These are phyloP conservation scores for Fusarium lateritium DNA, from an alignment of 2,329 filamentous ascomycete species.

Conservation along the genomic window DNA sequence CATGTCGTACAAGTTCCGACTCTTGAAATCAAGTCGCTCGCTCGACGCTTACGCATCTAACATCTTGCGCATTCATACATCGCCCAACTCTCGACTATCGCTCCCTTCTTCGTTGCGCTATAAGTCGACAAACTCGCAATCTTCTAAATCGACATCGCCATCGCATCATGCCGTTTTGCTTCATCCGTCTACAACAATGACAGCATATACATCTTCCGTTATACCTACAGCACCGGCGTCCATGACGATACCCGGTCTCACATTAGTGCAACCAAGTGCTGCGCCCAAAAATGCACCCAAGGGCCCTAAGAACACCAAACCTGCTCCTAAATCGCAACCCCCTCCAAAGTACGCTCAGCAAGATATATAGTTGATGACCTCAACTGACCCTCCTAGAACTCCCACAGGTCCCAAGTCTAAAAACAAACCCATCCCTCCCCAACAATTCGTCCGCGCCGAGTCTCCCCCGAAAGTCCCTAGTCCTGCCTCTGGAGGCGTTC, in stretches of 20 bases:
- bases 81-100: not conserved
- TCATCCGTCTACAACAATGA: conserved; percentile 22
- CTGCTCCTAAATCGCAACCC: not conserved
- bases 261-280: conserved; percentile 16
- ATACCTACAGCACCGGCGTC: not conserved
- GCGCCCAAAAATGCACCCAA: conserved; percentile 12
- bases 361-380: not conserved
- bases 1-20: conserved; percentile 24
- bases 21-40: conserved; percentile 10
- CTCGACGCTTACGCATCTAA: not conserved
- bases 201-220: conserved; percentile 11
- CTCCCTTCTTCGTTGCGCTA: not conserved
- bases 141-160: not conserved
- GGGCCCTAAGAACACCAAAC: not conserved
- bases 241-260: conserved; percentile 40
- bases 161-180: conserved; percentile 31
- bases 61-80: not conserved
- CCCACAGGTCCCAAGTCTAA: conserved; percentile 18
- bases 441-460: conserved; percentile 1
- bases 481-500: conserved; percentile 68
- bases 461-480: conserved; percentile 49
- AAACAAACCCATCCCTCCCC: not conserved
- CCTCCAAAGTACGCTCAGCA: conserved; percentile 10
- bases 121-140: not conserved
- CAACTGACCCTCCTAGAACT: conserved; percentile 15